Evolutionary conservation across 2,329 filamentous ascomycete species (phyloP), one percentile per base, ranked within the genome.

Genomic region (Penicillium aurantiogriseum): DNA sequence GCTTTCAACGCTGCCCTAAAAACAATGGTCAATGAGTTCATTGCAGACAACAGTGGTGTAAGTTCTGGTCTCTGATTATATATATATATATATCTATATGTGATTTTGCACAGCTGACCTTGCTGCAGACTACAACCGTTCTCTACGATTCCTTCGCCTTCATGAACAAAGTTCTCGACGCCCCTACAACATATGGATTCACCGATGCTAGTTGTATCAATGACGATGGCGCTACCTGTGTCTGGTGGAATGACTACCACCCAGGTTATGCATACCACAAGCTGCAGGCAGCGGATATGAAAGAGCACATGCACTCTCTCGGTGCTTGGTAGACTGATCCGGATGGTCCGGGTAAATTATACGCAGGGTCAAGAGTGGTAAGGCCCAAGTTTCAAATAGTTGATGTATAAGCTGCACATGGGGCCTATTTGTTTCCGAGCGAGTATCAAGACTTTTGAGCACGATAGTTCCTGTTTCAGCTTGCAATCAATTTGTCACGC

Each of bases 211-310:
- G 63, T 9, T 74, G 71, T 44, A 64, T 71, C 33, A 61, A 71
- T 51, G 55, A 60, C 21, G 65, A 72, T 54, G 70, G 71, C 4
- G 49, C 44, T 2, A 63, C 57, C 9, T 73, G 70, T 60, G 31
- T 73, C 3, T 73, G 71, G 71, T 72, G 70, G 67, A 70, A 74
- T 57, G 46, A 63, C 48, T 72, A 72, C 44, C 70, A 74, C 44
- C 71, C 71, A 4, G 64, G 65, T 1, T 43, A 61, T 4, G 71
- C 68, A 52, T 72, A 70, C 56, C 70, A 72, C 40, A 19, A 58
- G 43, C 46, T 67, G 13, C 69, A 71, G 52, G 68, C 69, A 23
- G 63, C 59, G n/a, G 67, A 72, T 65, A 72, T 71, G 69, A 69
- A 69, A 58, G 3, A 47, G 23, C 38, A 54, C 27, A 50, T 71